A percentile compares a stretch with the other conserved stretches of the same genome.
phyloP scores from a whole-genome alignment of 352 stramenopile species.

The Phytophthora meadii region DNA sequence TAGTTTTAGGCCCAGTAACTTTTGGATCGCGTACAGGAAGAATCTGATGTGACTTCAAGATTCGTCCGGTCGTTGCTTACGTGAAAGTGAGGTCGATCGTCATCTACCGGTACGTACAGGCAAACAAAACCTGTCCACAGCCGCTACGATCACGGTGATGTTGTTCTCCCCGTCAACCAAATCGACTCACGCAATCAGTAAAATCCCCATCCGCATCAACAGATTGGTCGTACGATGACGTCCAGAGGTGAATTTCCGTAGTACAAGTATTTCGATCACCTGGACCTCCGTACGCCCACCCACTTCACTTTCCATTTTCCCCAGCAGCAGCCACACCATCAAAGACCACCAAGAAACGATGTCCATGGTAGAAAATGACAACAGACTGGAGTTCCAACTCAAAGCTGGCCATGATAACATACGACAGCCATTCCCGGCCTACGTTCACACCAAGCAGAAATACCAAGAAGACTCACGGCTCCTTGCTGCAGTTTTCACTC shows the following conservation, averaged over 20 bases:
- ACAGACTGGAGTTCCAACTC: no score
- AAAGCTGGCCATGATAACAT: background rate
- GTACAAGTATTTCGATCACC: background rate
- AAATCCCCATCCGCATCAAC: constrained; percentile 5
- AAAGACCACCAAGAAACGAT: background rate
- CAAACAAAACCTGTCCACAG: background rate
- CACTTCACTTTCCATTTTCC: constrained; percentile 6
- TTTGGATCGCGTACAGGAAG: no score
- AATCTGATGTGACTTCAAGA: no score
- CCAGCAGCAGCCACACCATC: background rate
- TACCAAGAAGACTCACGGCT: constrained; percentile 1
- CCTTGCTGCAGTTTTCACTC: background rate
- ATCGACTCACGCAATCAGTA: constrained; percentile 5
- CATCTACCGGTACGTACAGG: background rate
- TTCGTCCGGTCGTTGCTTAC: no score
- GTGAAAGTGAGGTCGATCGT: background rate
- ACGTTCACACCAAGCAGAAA: background rate
- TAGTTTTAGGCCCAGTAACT: no score
- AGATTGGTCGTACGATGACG: background rate
- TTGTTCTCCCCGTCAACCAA: background rate
- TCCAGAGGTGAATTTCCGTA: background rate
- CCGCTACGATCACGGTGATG: background rate
- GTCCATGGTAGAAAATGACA: background rate
- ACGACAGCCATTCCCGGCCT: background rate
- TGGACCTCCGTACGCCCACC: constrained; percentile 1